These are phyloP conservation scores for Blakeslea trispora DNA, from an alignment of 371 early-diverging fungal species.

Conservation along the genomic window DNA sequence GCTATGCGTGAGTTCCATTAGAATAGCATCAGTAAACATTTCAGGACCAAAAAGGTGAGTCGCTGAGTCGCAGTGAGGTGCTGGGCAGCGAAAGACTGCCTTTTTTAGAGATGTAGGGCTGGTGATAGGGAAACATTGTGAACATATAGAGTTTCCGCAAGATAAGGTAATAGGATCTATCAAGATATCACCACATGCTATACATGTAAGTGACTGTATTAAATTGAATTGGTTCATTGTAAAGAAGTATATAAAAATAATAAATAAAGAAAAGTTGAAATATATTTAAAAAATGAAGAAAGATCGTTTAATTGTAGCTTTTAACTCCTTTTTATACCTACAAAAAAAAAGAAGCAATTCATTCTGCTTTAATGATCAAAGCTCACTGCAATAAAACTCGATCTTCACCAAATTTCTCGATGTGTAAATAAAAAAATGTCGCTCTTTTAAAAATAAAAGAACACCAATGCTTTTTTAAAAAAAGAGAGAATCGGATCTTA, in stretches of 20 bases:
- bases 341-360: slow-evolving; percentile 10
- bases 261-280: slow-evolving; percentile 5
- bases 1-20: slow-evolving; percentile 13
- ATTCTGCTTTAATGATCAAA: slow-evolving; percentile 15
- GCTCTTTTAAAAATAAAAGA: too few species aligned
- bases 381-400: slow-evolving; percentile 19
- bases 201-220: slow-evolving; percentile 24
- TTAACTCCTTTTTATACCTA: background rate
- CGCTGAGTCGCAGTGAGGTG: slow-evolving; percentile 21
- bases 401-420: slow-evolving; percentile 15
- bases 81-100: slow-evolving; percentile 26
- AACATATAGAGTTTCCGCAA: slow-evolving; percentile 31
- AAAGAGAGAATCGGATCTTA: too few species aligned
- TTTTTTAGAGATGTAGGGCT: slow-evolving; percentile 19
- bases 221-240: slow-evolving; percentile 14
- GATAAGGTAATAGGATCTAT: slow-evolving; percentile 30
- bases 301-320: too few species aligned
- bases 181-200: slow-evolving; percentile 23
- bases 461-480: too few species aligned
- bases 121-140: slow-evolving; percentile 22
- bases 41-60: slow-evolving; percentile 32
- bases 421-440: background rate
- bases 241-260: slow-evolving; percentile 16
- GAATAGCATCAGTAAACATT: slow-evolving; percentile 13
- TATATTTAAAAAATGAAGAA: slow-evolving; percentile 3